Percentiles rank a stretch among this genome's conserved stretches.
These are phyloP conservation scores for Nemania sp. DNA, from an alignment of 2,329 filamentous ascomycete species.

Conservation along the genomic window DNA sequence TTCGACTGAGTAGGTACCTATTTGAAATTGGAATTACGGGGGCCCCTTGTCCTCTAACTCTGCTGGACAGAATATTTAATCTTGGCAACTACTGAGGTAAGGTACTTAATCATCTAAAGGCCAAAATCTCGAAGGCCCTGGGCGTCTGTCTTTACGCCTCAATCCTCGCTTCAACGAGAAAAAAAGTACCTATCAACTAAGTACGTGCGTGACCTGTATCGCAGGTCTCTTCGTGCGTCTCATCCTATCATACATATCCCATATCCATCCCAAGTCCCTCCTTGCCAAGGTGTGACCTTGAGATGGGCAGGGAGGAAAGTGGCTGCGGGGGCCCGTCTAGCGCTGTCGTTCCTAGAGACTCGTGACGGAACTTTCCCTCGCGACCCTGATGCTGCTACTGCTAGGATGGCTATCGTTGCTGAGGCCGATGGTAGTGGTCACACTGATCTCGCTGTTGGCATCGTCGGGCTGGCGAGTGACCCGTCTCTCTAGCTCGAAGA, in stretches of 20 bases:
- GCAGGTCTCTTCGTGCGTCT: neutral
- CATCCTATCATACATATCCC: neutral
- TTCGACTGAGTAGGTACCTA: no score
- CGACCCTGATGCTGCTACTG: conserved; percentile 12
- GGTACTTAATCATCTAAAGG: neutral
- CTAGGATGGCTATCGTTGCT: conserved; percentile 5
- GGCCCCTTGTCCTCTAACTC: no score
- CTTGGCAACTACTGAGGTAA: no score
- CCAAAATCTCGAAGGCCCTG: neutral
- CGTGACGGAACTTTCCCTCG: conserved; percentile 2
- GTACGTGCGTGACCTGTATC: neutral
- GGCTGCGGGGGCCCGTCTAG: neutral
- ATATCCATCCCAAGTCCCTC: neutral
- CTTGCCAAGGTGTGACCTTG: neutral
- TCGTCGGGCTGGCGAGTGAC: conserved; percentile 24
- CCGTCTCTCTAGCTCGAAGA: conserved; percentile 34
- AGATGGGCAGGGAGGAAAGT: neutral
- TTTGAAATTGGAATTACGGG: no score
- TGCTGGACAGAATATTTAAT: no score
- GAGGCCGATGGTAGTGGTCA: conserved; percentile 18
- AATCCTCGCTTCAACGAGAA: neutral
- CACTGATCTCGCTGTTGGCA: conserved; percentile 25
- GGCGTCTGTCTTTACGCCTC: neutral
- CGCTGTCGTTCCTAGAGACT: neutral
- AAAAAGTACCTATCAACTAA: neutral